Evolutionary conservation across 257 asterid genomes (phyloP).

Genomic region (Fraxinus americana): DNA sequence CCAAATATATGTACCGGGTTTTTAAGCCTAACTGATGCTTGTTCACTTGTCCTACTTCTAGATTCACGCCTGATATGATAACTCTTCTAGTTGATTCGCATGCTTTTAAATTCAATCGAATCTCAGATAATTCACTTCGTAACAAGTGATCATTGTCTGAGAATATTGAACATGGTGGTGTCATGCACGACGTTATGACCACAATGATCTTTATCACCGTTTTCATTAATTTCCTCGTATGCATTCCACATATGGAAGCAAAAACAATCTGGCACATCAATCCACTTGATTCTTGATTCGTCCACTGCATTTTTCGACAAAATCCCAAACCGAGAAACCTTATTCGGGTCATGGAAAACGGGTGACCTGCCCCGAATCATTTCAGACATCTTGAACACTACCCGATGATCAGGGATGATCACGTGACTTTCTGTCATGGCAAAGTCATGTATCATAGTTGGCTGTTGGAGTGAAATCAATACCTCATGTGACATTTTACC

Average conservation of each 20-base stretch:
- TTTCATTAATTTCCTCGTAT: conserved; percentile 54
- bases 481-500: conserved; percentile 53
- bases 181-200: conserved; percentile 53
- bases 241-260: conserved; percentile 67
- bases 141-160: conserved; percentile 5
- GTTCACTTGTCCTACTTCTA: conserved; percentile 61
- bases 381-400: conserved; percentile 55
- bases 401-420: conserved; percentile 68
- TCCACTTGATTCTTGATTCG: conserved; percentile 49
- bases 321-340: conserved; percentile 51
- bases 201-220: conserved; percentile 28
- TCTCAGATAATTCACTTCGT: conserved; percentile 39
- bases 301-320: conserved; percentile 33
- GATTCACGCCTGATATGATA: conserved; percentile 42
- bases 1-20: conserved; percentile 47
- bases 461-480: conserved; percentile 36
- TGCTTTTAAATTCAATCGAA: conserved; percentile 40
- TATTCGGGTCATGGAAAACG: conserved; percentile 40
- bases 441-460: conserved; percentile 69
- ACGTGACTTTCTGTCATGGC: conserved; percentile 53
- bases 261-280: conserved; percentile 57
- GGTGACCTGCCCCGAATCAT: conserved; percentile 56
- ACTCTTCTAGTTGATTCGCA: conserved; percentile 36
- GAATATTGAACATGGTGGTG: conserved; percentile 47
- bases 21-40: conserved; percentile 40